phyloP scores from a whole-genome alignment of 2,329 filamentous ascomycete genomes.

The Xylaria digitata region DNA sequence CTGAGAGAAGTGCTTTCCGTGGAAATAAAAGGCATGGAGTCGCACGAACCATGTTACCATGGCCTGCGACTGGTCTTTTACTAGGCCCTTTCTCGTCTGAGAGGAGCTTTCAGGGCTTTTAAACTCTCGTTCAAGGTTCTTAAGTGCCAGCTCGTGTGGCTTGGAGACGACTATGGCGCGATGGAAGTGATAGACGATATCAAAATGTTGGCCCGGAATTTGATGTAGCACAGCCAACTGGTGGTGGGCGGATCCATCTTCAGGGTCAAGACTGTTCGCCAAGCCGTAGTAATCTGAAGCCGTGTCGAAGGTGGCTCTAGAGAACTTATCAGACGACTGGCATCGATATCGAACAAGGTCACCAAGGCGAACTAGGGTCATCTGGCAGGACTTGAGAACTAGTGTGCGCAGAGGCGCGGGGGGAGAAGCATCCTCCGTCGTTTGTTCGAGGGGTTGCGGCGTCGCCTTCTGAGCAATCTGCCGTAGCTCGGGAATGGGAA shows the following conservation, averaged over 20 bases:
- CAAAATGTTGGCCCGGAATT: constrained; percentile 81
- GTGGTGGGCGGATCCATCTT: constrained; percentile 85
- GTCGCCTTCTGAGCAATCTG: constrained; percentile 58
- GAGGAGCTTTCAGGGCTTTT: constrained; percentile 60
- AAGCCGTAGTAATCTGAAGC: constrained; percentile 87
- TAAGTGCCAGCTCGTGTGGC: constrained; percentile 78
- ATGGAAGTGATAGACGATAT: constrained; percentile 90
- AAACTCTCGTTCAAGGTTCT: constrained; percentile 85
- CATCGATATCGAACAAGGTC: constrained; percentile 89
- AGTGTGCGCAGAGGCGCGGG: constrained; percentile 61
- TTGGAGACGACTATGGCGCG: constrained; percentile 79
- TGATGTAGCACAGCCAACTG: constrained; percentile 89
- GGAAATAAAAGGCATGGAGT: constrained; percentile 86
- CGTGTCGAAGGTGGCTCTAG: constrained; percentile 78
- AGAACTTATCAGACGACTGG: constrained; percentile 73
- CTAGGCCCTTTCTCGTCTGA: constrained; percentile 49
- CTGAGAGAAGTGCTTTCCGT: constrained; percentile 77
- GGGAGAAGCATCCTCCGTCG: constrained; percentile 57
- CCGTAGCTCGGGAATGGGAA: constrained; percentile 64
- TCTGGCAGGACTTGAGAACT: constrained; percentile 80
- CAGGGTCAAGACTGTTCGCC: constrained; percentile 80
- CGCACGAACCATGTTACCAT: constrained; percentile 85
- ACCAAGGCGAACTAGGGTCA: constrained; percentile 85
- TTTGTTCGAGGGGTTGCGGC: constrained; percentile 56
- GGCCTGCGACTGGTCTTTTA: constrained; percentile 69